phyloP scores from a whole-genome alignment of 2,329 filamentous ascomycete genomes.

The Ophioceras dolichostomum region DNA sequence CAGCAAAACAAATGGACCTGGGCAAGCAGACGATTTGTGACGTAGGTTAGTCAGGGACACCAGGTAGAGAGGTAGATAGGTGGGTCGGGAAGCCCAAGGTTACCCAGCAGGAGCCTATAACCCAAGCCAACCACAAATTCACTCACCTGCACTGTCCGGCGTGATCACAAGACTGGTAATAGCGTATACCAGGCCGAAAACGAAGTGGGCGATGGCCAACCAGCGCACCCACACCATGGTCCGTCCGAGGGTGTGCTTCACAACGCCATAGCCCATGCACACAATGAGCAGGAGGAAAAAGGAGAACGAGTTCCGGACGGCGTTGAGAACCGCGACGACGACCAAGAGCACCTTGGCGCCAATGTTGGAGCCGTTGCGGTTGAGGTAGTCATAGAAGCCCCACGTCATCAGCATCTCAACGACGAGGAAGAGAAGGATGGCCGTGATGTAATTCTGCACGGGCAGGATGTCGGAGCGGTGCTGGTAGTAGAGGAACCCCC shows the following conservation, averaged over 20 bases:
- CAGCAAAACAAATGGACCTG: conserved; percentile 77
- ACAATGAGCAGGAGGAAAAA: conserved; percentile 97
- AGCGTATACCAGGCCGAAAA: conserved; percentile 89
- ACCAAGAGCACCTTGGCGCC: conserved; percentile 80
- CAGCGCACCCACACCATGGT: conserved; percentile 92
- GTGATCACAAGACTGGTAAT: conserved; percentile 81
- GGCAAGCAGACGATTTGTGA: no score
- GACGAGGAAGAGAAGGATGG: conserved; percentile 87
- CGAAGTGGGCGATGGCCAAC: conserved; percentile 83
- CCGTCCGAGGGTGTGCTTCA: conserved; percentile 81
- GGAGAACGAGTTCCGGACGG: conserved; percentile 90
- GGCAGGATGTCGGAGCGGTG: conserved; percentile 90
- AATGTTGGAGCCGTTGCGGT: conserved; percentile 73
- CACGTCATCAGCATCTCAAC: conserved; percentile 97
- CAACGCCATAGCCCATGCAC: conserved; percentile 98
- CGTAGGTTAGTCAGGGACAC: background rate
- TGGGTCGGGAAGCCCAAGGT: background rate
- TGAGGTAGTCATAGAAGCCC: conserved; percentile 97
- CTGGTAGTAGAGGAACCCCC: conserved; percentile 92
- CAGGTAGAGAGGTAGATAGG: background rate
- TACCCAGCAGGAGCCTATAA: background rate
- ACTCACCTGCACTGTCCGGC: conserved; percentile 65
- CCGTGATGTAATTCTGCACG: conserved; percentile 98
- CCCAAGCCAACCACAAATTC: no score
- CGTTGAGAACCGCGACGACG: conserved; percentile 85